These are phyloP conservation scores for Nissolia schottii DNA, from an alignment of 306 rosid species.

Conservation along the genomic window DNA sequence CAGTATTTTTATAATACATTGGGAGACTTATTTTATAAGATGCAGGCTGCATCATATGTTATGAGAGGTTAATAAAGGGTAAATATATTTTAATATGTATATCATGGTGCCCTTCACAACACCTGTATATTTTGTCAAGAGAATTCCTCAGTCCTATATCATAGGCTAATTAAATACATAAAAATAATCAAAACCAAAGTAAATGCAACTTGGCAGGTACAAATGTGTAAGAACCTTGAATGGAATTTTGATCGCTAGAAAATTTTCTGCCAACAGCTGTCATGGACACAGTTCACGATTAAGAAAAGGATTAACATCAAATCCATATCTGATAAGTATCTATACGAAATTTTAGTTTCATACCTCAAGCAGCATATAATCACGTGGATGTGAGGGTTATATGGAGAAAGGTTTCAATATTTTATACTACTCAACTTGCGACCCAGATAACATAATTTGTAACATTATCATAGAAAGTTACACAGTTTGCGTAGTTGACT, in stretches of 20 bases:
- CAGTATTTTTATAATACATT: too few relatives aligned
- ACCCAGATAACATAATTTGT: too few relatives aligned
- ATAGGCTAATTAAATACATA: too few relatives aligned
- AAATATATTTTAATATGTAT: too few relatives aligned
- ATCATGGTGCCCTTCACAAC: too few relatives aligned
- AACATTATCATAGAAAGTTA: too few relatives aligned
- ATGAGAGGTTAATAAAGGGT: too few relatives aligned
- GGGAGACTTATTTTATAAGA: too few relatives aligned
- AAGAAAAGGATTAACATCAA: neutral
- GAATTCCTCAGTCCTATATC: too few relatives aligned
- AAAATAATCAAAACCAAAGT: neutral
- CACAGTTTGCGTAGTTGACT: neutral
- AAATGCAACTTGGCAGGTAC: neutral
- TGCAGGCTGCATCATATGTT: too few relatives aligned
- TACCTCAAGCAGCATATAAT: neutral
- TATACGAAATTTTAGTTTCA: neutral
- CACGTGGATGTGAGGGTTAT: neutral
- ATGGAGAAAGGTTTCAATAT: neutral
- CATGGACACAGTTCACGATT: neutral
- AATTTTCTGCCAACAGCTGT: neutral
- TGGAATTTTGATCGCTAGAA: neutral
- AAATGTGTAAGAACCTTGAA: neutral
- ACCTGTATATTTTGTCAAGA: too few relatives aligned
- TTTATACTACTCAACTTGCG: neutral
- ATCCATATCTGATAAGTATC: too few relatives aligned